Percentiles rank a stretch among this genome's conserved stretches.
Evolutionary conservation across 176 grass and related monocot genomes (phyloP).

Genomic region (Oryza meridionalis): DNA sequence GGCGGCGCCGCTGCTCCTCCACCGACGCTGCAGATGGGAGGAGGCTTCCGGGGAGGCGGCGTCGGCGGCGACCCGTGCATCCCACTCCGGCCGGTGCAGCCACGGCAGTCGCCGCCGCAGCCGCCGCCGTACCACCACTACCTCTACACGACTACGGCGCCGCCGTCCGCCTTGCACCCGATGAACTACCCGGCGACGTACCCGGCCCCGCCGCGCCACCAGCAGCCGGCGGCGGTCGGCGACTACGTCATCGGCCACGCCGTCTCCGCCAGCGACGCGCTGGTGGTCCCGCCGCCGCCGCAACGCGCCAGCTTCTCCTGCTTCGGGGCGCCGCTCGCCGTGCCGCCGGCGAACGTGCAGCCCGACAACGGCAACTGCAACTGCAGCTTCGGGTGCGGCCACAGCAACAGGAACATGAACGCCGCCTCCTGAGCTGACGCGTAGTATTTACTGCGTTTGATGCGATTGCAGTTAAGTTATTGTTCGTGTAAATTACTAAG

Average conservation of each 20-base stretch:
- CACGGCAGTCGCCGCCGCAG: slow-evolving; percentile 49
- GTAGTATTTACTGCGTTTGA: neutral
- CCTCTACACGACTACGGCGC: slow-evolving; percentile 56
- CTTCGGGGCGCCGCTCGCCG: slow-evolving; percentile 39
- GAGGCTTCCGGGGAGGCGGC: slow-evolving; percentile 35
- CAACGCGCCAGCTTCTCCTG: slow-evolving; percentile 43
- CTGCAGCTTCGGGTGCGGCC: slow-evolving; percentile 50
- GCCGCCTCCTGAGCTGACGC: slow-evolving; percentile 32
- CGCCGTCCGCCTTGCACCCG: slow-evolving; percentile 55
- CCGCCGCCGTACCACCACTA: slow-evolving; percentile 51
- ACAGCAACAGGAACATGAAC: slow-evolving; percentile 54
- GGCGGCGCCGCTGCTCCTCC: slow-evolving; percentile 35
- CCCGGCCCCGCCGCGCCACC: slow-evolving; percentile 44
- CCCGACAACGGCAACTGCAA: slow-evolving; percentile 55
- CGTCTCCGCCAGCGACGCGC: slow-evolving; percentile 37
- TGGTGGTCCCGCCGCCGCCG: slow-evolving; percentile 30
- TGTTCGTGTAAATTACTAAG: slow-evolving; percentile 48
- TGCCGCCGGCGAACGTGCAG: slow-evolving; percentile 25
- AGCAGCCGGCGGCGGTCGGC: slow-evolving; percentile 26
- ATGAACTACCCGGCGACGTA: slow-evolving; percentile 61
- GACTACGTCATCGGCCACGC: slow-evolving; percentile 88
- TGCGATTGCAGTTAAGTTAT: slow-evolving; percentile 11
- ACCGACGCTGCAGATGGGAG: slow-evolving; percentile 43
- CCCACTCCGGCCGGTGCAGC: slow-evolving; percentile 56
- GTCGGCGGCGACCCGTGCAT: slow-evolving; percentile 54